Conservation (phyloP, 2,329 filamentous ascomycete genomes). For the Zymoseptoria brevis region DNA sequence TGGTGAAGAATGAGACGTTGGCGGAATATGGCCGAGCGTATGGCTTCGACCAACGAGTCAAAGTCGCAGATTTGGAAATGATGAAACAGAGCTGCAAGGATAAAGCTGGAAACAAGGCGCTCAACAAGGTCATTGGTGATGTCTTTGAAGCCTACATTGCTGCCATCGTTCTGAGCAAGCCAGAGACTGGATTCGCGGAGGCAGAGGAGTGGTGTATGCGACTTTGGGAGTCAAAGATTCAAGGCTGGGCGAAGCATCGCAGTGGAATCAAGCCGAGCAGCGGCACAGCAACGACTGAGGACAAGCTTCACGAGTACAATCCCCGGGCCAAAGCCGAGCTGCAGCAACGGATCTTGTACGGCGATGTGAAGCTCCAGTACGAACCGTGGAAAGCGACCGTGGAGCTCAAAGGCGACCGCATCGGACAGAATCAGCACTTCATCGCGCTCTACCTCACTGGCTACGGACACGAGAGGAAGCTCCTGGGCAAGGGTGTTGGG, state of each 20-base stretch:
- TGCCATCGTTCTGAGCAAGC: conserved; percentile 63
- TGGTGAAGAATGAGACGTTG: conserved; percentile 75
- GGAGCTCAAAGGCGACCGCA: conserved; percentile 50
- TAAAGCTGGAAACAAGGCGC: conserved; percentile 22
- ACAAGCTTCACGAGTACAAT: conserved; percentile 25
- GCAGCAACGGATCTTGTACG: conserved; percentile 27
- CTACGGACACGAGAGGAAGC: conserved; percentile 56
- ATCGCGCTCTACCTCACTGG: conserved; percentile 60
- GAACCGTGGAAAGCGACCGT: conserved; percentile 46
- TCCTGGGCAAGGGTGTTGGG: conserved; percentile 56
- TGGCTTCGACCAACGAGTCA: conserved; percentile 57
- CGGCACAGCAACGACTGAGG: conserved; percentile 2
- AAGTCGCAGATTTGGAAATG: conserved; percentile 35
- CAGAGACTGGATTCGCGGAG: conserved; percentile 51
- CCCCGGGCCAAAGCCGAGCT: conserved; percentile 34
- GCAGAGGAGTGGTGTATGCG: conserved; percentile 64
- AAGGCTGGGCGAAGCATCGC: conserved; percentile 24
- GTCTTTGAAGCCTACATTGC: conserved; percentile 77
- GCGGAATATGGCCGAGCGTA: conserved; percentile 63
- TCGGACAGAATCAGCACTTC: conserved; percentile 43
- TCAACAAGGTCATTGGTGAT: conserved; percentile 61
- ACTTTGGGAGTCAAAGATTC: conserved; percentile 63
- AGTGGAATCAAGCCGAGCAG: conserved; percentile 1
- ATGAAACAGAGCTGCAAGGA: conserved; percentile 9
- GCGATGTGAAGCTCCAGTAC: conserved; percentile 33